Base-by-base conservation (phyloP, 2,329 filamentous ascomycete genomes). In the Sarocladium oryzae region DNA sequence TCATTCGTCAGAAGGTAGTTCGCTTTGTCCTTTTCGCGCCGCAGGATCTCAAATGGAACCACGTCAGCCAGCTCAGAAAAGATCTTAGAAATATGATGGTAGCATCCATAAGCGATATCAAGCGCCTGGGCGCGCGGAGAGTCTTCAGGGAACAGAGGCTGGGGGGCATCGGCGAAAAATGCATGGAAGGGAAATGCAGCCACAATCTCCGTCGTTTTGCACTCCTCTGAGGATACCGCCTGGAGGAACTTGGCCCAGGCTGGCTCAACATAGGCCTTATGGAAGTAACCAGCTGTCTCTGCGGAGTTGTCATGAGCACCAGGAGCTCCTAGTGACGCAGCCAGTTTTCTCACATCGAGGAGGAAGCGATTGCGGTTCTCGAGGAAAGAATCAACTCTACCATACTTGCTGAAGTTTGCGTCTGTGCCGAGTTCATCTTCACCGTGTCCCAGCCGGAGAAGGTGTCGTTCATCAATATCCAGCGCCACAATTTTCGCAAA, bases 401-500 rank as follows among this genome's bases (percentile, higher is more conserved):
- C 93, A 66, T 91, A 84, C 68, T 97, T 99, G 76, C 89, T 91
- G 67, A 95, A 97, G 66, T 81, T 95, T 16, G 80, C 81, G 60
- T 93, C 86, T 0, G 88, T 90, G 53, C 89, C 86, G 5, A 97
- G 77, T 52, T 97, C 93, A 63, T 96, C 93, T 66, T 99, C 95
- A 36, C 93, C 93, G 65, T 96, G 93, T 32, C 93, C 93, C 32
- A 99, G 77, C 54, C 93, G 86, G 50, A 99, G 76, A 53, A 99
- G 77, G 73, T 99, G 93, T 35, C 93, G 84, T 68, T 95, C 88
- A 62, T 99, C 95, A 58, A 99, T 97, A 61, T 97, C 90, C 24
- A 99, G 76, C 4, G 87, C 88, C n/a, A 92, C 86, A 55, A 99
- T 99, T 72, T 99, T 99, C 60, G 95, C 88, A 71, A 99, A 99